Evolutionary conservation across 129 eudicot genomes (phyloP), one percentile per base, ranked within the genome.

Genomic region (Chrysanthemum makinoi): DNA sequence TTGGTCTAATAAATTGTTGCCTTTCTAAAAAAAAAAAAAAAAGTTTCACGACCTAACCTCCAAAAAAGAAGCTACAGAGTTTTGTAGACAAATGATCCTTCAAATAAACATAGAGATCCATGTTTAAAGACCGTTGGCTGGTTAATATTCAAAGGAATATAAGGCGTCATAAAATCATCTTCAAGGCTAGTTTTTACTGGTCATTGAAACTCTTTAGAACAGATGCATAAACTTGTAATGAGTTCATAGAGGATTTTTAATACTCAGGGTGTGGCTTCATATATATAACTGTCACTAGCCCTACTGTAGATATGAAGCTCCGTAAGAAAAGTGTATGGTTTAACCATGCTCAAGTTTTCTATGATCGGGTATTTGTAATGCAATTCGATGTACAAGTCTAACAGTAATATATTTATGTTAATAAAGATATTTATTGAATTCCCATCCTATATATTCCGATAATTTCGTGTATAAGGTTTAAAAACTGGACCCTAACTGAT

Each of bases 241-340:
- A 56, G 72, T 80, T 16, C 60, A 65, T 66, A 47, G 71, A 39
- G 69, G 77, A 48, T 72, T 62, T 39, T 73, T 49, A 24, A 48
- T 64, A 35, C 56, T 69, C 58, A 13, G 60, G 30, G 64, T 33
- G 64, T 59, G 80, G 72, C 54, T 50, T 61, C 39, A 68, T 67
- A 52, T 51, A 15, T 35, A 66, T 14, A 43, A 70, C 75, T 48
- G 80, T 62, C 74, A 66, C 26, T 14, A 69, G 66, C 67, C 62
- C 44, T 69, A 20, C 14, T 73, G 85, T 83, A 83, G 80, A 77
- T 83, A 80, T 68, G 52, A 67, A 77, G 52, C 52, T 74, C 70
- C 64, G 76, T 80, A 73, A 74, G 75, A 70, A 76, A 68, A 64
- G 43, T 65, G 35, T 51, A 33, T 58, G 74, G 75, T 73, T 68